These are phyloP conservation scores for Cercospora zeae-maydis DNA, from an alignment of 2,329 filamentous ascomycete genomes.

Conservation along the genomic window DNA sequence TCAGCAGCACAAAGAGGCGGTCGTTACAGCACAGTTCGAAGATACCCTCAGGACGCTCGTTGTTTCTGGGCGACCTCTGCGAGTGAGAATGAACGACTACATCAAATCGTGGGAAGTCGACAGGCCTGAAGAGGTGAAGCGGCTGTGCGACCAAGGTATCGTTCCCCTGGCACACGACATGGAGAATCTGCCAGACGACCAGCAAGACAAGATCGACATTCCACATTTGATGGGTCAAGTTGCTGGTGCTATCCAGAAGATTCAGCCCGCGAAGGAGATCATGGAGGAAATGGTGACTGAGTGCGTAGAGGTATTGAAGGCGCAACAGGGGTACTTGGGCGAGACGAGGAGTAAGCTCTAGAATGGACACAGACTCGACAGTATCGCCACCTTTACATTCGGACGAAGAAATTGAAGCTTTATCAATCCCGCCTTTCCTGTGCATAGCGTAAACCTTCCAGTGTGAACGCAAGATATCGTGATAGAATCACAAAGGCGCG, in stretches of 20 bases:
- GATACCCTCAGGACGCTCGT: constrained; percentile 82
- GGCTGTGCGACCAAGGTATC: constrained; percentile 70
- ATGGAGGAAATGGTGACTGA: constrained; percentile 86
- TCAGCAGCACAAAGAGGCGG: constrained; percentile 76
- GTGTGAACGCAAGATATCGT: background rate
- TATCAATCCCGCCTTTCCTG: background rate
- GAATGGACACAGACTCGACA: background rate
- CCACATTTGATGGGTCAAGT: constrained; percentile 95
- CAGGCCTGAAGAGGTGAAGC: constrained; percentile 68
- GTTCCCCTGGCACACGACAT: constrained; percentile 81
- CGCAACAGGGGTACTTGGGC: constrained; percentile 59
- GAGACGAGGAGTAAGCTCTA: constrained; percentile 45
- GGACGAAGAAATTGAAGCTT: background rate
- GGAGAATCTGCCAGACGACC: constrained; percentile 46
- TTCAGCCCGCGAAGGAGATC: constrained; percentile 79
- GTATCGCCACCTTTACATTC: background rate
- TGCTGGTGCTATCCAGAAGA: constrained; percentile 68
- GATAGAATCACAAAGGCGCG: background rate
- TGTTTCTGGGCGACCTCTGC: constrained; percentile 73
- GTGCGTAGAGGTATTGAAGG: constrained; percentile 64
- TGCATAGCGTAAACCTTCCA: background rate
- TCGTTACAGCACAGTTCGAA: constrained; percentile 73
- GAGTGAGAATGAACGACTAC: constrained; percentile 80
- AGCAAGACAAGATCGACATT: constrained; percentile 75
- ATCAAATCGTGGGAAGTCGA: constrained; percentile 71